Base-by-base conservation (phyloP, 192 early-diverging fungal species). In the Podila epicladia region DNA sequence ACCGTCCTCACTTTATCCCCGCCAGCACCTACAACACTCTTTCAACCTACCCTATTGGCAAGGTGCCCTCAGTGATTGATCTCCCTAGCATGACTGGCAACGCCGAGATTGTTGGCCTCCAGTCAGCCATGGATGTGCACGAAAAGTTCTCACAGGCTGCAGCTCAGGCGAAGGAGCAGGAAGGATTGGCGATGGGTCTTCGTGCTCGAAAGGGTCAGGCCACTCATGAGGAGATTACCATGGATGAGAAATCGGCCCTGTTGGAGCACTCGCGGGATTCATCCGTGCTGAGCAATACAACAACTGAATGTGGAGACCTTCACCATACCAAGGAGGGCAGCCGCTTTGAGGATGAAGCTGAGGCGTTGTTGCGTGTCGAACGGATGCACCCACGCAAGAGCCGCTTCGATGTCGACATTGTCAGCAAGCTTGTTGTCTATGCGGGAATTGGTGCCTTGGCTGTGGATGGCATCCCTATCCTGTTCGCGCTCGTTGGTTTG, bases 371-470 rank as follows among this genome's bases (percentile, higher is more conserved):
- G 66, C 67, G 73, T n/a, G 72, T 83, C 3, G 73, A 72, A 22
- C 67, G 70, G 22, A 74, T 83, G 70, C 65, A 83, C 26, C 69
- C 74, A 59, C 70, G 76, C n/a, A 84, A 87, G 41, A 74, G 85
- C 50, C 71, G 88, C 11, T 87, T 87, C 50, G 88, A 89, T 72
- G 82, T 89, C 22, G 88, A 89, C 59, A 87, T 89, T 80, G 88
- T 87, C n/a, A 78, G 83, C 41, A 89, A 89, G 67, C 67, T 89
- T 22, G 86, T 89, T 55, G 88, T 89, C 9, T 89, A 89, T 83
- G 86, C 88, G 24, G 88, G 87, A 62, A 84, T 89, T 72, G 88
- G 88, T 22, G 83, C 76, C 17, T 45, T 87, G 22, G 88, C 86
- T 24, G 84, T 83, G 13, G 84, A 86, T 69, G 69, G 83, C 1